A percentile compares a stretch with the other conserved stretches of the same genome.
phyloP scores from a whole-genome alignment of 2,329 filamentous ascomycete genomes.

The Diaporthe capsici region DNA sequence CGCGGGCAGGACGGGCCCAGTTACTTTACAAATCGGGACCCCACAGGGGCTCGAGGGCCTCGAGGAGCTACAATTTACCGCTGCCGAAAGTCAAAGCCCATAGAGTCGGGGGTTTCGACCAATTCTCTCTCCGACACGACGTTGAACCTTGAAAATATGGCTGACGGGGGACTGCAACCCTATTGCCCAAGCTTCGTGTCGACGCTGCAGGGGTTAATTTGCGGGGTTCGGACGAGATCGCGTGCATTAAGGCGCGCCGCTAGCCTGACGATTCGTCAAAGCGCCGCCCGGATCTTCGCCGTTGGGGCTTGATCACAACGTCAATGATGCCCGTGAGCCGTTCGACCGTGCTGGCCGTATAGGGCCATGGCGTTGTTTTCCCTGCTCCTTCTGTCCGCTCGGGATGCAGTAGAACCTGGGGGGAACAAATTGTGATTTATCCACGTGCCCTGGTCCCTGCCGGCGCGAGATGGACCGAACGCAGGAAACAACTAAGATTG shows the following conservation, averaged over 20 bases:
- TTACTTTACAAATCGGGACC: not conserved
- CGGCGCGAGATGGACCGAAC: constrained; percentile 24
- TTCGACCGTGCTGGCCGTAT: not conserved
- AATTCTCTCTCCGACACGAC: constrained; percentile 19
- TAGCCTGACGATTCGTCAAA: not conserved
- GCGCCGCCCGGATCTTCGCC: not conserved
- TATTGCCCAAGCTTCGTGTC: constrained; percentile 18
- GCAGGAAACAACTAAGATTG: constrained; percentile 1
- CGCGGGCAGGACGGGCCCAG: not conserved
- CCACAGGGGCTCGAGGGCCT: not conserved
- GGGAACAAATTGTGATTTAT: not conserved
- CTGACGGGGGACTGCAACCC: constrained; percentile 3
- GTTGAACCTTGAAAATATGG: not conserved
- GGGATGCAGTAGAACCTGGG: not conserved
- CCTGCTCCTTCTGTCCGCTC: not conserved
- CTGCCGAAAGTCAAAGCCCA: constrained; percentile 12
- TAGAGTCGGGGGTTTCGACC: not conserved
- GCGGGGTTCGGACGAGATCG: constrained; percentile 30
- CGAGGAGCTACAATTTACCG: not conserved
- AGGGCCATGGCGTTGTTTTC: not conserved
- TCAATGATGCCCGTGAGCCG: constrained; percentile 18
- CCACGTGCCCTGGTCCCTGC: constrained; percentile 1
- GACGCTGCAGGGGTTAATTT: not conserved
- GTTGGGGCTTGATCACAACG: not conserved
- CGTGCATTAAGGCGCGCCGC: constrained; percentile 18